Evolutionary conservation across 1,284 basidiomycete genomes (phyloP).

Genomic region (Ganoderma lucidum): DNA sequence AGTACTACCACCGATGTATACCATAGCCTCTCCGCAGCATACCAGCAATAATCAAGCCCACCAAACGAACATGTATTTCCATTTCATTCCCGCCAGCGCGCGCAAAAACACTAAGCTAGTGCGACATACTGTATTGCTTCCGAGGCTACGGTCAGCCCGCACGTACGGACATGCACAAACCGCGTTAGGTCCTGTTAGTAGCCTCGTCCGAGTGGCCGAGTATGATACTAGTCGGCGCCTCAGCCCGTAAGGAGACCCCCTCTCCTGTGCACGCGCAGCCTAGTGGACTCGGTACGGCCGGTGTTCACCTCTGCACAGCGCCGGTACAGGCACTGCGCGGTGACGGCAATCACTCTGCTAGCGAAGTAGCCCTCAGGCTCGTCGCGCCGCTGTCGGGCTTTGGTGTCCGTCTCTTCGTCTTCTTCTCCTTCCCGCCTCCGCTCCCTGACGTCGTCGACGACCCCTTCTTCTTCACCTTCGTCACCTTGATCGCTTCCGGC

Average conservation of each 20-base stretch:
- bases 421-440: conserved; percentile 63
- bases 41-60: conserved; percentile 33
- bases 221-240: not conserved
- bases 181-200: not conserved
- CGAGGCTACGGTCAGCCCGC: not conserved
- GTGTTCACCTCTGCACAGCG: not conserved
- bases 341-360: not conserved
- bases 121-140: not conserved
- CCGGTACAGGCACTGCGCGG: not conserved
- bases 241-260: not conserved
- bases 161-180: not conserved
- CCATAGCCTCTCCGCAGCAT: conserved; percentile 37
- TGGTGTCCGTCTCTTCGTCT: conserved; percentile 71
- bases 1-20: conserved; percentile 38
- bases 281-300: not conserved
- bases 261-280: not conserved
- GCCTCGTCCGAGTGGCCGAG: not conserved
- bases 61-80: conserved; percentile 30
- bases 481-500: conserved; percentile 79
- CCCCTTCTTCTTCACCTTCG: conserved; percentile 73
- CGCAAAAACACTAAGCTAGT: not conserved
- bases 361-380: conserved; percentile 3
- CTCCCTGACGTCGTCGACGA: conserved; percentile 40
- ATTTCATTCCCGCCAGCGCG: not conserved
- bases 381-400: conserved; percentile 16